Percentiles rank a stretch among this genome's conserved stretches.
These are phyloP conservation scores for Linnemannia schmuckeri DNA, from an alignment of 192 early-diverging fungal species.

Conservation along the genomic window DNA sequence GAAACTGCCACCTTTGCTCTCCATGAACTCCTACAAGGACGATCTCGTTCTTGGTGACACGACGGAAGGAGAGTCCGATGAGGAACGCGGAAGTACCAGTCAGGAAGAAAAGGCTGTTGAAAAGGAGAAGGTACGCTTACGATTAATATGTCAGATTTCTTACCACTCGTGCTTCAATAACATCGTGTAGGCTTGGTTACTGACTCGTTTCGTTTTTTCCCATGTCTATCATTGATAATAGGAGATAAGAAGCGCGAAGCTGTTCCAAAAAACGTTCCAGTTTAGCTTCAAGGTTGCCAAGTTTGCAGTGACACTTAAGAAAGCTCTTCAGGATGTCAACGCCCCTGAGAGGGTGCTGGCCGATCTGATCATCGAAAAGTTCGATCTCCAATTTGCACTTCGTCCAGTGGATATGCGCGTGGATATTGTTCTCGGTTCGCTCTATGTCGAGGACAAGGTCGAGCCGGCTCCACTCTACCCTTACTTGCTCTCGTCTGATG, in stretches of 20 bases:
- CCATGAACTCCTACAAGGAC: constrained; percentile 40
- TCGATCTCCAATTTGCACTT: constrained; percentile 77
- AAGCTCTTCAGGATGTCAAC: constrained; percentile 62
- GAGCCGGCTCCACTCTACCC: constrained; percentile 65
- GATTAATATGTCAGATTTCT: background rate
- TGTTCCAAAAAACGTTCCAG: constrained; percentile 64
- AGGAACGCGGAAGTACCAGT: constrained; percentile 22
- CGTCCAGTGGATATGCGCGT: constrained; percentile 83
- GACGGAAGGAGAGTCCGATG: constrained; percentile 43
- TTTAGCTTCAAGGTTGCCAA: constrained; percentile 79
- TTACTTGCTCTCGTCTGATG: constrained; percentile 71
- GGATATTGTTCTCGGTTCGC: constrained; percentile 80
- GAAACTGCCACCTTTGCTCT: constrained; percentile 24
- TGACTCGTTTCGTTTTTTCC: background rate
- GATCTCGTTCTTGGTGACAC: constrained; percentile 37
- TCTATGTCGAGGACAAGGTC: constrained; percentile 81
- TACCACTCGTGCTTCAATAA: background rate
- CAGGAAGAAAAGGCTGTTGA: constrained; percentile 15
- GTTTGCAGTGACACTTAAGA: constrained; percentile 73
- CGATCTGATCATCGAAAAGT: constrained; percentile 76
- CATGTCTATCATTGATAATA: background rate
- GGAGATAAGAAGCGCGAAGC: constrained; percentile 26
- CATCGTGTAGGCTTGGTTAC: background rate
- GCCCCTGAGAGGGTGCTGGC: constrained; percentile 68
- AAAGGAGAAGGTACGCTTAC: constrained; percentile 30